Conservation (phyloP, 148 eudicot species). For the Fagopyrum homotropicum region DNA sequence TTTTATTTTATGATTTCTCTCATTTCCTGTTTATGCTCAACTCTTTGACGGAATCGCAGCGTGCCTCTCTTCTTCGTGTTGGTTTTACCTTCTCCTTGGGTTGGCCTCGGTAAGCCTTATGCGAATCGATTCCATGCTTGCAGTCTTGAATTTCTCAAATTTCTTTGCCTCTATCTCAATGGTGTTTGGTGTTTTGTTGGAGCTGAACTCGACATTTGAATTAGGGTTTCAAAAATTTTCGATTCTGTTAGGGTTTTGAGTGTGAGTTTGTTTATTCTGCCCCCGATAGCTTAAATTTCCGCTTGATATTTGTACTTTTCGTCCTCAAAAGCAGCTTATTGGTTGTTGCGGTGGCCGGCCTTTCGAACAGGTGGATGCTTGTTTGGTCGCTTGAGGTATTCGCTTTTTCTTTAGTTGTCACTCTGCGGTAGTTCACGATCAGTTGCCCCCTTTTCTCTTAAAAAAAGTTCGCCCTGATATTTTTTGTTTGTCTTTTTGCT, state of each 20-base stretch:
- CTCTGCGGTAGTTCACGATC: not conserved
- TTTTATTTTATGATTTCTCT: not conserved
- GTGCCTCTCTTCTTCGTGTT: not conserved
- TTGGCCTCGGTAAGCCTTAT: constrained; percentile 2
- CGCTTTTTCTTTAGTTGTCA: not conserved
- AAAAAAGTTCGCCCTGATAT: not conserved
- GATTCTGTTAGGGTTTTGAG: not conserved
- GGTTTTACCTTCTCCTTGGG: not conserved
- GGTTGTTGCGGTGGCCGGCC: constrained; percentile 8
- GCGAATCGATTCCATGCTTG: not conserved
- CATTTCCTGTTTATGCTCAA: not conserved
- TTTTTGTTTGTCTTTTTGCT: not conserved
- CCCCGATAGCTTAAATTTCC: not conserved
- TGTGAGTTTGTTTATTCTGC: not conserved
- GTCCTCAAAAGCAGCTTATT: constrained; percentile 6
- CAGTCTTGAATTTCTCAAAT: not conserved
- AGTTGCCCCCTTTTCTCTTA: not conserved
- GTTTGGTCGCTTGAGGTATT: not conserved
- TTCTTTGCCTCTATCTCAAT: not conserved
- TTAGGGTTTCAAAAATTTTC: not conserved
- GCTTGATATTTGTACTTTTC: constrained; percentile 5
- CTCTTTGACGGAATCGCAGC: constrained; percentile 2
- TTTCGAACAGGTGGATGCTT: constrained; percentile 1
- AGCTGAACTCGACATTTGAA: not conserved
- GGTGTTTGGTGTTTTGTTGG: not conserved